These are phyloP conservation scores for Simplicillium sp. DNA, from an alignment of 2,329 filamentous ascomycete species.

Conservation along the genomic window DNA sequence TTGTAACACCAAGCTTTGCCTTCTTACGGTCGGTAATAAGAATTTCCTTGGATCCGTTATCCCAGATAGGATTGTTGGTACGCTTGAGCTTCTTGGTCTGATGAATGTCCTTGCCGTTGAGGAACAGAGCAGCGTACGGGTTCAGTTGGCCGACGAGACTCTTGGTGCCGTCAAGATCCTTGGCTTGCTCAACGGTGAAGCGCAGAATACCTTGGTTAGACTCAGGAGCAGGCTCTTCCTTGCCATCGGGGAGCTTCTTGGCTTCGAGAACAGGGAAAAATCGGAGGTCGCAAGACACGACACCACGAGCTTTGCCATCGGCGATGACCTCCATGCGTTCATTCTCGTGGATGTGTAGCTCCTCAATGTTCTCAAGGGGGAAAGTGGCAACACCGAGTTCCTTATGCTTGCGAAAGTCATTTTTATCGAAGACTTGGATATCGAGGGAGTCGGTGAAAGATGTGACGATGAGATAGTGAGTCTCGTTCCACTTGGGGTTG, in stretches of 20 bases:
- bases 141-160: conserved; percentile 85
- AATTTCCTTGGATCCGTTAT: conserved; percentile 85
- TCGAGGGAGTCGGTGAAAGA: conserved; percentile 84
- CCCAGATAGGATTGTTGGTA: conserved; percentile 95
- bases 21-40: conserved; percentile 89
- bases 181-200: conserved; percentile 91
- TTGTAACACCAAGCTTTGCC: conserved; percentile 79
- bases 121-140: conserved; percentile 71
- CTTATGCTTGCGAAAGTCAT: conserved; percentile 94
- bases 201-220: conserved; percentile 89
- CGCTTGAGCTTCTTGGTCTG: conserved; percentile 88
- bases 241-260: conserved; percentile 64
- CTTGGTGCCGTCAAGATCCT: conserved; percentile 88
- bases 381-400: conserved; percentile 85
- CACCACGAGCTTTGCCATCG: conserved; percentile 75
- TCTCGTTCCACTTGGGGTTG: conserved; percentile 93
- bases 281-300: conserved; percentile 71
- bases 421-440: conserved; percentile 81
- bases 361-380: conserved; percentile 70
- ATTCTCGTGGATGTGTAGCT: conserved; percentile 70
- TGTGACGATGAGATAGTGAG: conserved; percentile 88
- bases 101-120: conserved; percentile 89
- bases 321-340: conserved; percentile 74
- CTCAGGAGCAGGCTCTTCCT: conserved; percentile 70
- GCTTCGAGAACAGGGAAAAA: conserved; percentile 90